phyloP scores from a whole-genome alignment of 2,329 filamentous ascomycete species.

The Verticillium isaacii region DNA sequence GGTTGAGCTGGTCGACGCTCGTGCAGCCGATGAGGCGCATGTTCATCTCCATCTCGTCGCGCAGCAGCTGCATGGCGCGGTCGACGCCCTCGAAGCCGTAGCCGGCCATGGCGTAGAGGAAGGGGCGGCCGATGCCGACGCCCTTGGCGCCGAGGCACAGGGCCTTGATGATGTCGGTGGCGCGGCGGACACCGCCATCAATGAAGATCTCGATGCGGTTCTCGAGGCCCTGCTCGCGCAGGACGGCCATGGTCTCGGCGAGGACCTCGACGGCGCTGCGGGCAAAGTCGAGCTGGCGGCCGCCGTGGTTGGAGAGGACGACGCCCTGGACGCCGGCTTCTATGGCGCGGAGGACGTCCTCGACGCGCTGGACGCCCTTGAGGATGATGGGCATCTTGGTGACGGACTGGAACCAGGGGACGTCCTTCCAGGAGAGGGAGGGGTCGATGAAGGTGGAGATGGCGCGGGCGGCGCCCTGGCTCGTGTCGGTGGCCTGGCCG shows the following conservation, averaged over 20 bases:
- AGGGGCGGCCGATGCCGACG: constrained; percentile 90
- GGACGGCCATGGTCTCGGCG: constrained; percentile 86
- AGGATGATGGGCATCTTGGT: constrained; percentile 94
- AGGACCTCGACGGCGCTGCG: constrained; percentile 86
- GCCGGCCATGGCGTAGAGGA: constrained; percentile 92
- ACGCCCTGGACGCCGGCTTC: constrained; percentile 81
- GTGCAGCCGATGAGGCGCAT: constrained; percentile 88
- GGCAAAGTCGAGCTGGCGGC: constrained; percentile 87
- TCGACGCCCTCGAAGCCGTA: constrained; percentile 87
- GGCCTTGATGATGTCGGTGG: constrained; percentile 93
- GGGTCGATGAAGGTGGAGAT: constrained; percentile 98
- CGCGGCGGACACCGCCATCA: constrained; percentile 85
- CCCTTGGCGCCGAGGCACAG: constrained; percentile 87
- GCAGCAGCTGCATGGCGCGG: constrained; percentile 84
- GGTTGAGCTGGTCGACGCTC: constrained; percentile 71
- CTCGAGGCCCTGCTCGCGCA: constrained; percentile 68
- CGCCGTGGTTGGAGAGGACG: constrained; percentile 93
- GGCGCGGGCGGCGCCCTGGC: constrained; percentile 87
- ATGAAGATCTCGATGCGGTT: constrained; percentile 81
- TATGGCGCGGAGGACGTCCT: constrained; percentile 86
- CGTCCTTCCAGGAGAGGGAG: constrained; percentile 85
- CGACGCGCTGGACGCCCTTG: constrained; percentile 93
- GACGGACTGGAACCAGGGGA: constrained; percentile 86
- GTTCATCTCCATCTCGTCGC: constrained; percentile 98
- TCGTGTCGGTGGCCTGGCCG: constrained; percentile 72